Evolutionary conservation across 2,329 filamentous ascomycete genomes (phyloP), one percentile per base, ranked within the genome.

Genomic region (Periconia macrospinosa): DNA sequence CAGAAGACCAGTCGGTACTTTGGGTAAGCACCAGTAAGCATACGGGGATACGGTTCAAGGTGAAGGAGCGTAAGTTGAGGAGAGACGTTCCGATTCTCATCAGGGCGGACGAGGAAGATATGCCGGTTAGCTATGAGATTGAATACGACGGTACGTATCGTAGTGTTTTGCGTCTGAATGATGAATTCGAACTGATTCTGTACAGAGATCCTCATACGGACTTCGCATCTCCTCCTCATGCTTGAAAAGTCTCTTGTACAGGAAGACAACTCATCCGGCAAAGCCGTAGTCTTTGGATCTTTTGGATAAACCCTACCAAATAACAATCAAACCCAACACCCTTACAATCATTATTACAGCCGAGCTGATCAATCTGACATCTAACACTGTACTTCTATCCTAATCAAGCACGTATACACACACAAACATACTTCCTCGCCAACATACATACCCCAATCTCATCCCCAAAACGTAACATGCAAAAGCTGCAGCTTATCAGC

Each of bases 1-100:
- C 56, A 5, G 15, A 37, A 37, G 63, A 67, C 19, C 48, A 61
- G 13, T 48, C 57, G 9, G 81, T 92, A 30, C 71, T 93, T 0
- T 94, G 91, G 91, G 81, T 87, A 3, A 88, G 87, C 62, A 72
- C 78, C 2, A 71, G 76, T 1, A 82, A 82, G 61, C 82, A 84
- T 53, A 84, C 91, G 18, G 91, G 90, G 0, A 73, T 94, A 52
- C 83, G 83, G 43, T 85, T 94, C 60, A 80, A 81, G 10, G 86
- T 92, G 17, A 75, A 73, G 19, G 80, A 85, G 66, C 79, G 78
- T 50, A 77, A 76, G 41, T 69, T 75, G 65, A 73, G 70, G 65
- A 64, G 72, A 48, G 64, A 78, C 35, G 74, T 76, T 53, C 83
- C 86, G 1, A 69, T 89, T 14, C 75, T 90, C 13, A 72, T 85